Evolutionary conservation across 257 asterid genomes (phyloP).

Genomic region (Solanum piurae): DNA sequence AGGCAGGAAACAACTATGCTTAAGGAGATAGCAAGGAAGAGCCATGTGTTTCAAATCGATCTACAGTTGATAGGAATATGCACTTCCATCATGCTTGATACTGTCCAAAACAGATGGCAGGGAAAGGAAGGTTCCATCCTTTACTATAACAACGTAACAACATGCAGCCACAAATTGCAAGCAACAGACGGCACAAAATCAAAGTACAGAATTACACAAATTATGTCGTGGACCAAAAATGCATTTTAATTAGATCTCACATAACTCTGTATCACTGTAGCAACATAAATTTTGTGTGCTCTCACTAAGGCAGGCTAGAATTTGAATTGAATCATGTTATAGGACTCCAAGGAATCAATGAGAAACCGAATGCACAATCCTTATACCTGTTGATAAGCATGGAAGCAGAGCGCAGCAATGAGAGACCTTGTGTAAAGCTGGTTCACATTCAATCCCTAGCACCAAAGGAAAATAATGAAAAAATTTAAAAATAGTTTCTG

Average conservation of each 20-base stretch:
- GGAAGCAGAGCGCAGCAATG: slow-evolving; percentile 72
- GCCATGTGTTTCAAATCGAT: not conserved
- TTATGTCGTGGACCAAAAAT: not conserved
- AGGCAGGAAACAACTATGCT: not conserved
- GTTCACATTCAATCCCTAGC: slow-evolving; percentile 55
- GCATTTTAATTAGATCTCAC: not conserved
- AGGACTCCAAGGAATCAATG: not conserved
- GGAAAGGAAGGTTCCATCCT: not conserved
- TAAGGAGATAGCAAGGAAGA: not conserved
- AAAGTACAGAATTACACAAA: not conserved
- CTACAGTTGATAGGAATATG: not conserved
- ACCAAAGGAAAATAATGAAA: not conserved
- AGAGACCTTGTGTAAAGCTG: slow-evolving; percentile 56
- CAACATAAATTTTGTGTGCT: not conserved
- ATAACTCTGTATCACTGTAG: not conserved
- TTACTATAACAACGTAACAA: not conserved
- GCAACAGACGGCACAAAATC: not conserved
- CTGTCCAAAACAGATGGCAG: not conserved
- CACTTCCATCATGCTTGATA: not conserved
- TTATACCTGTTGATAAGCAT: slow-evolving; percentile 87
- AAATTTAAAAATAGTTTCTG: not conserved
- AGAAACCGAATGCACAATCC: not conserved
- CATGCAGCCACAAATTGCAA: not conserved
- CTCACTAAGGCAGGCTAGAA: not conserved
- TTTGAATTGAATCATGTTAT: not conserved